Evolutionary conservation across 2,329 filamentous ascomycete genomes (phyloP).

Genomic region (Albophoma yamanashiensis): DNA sequence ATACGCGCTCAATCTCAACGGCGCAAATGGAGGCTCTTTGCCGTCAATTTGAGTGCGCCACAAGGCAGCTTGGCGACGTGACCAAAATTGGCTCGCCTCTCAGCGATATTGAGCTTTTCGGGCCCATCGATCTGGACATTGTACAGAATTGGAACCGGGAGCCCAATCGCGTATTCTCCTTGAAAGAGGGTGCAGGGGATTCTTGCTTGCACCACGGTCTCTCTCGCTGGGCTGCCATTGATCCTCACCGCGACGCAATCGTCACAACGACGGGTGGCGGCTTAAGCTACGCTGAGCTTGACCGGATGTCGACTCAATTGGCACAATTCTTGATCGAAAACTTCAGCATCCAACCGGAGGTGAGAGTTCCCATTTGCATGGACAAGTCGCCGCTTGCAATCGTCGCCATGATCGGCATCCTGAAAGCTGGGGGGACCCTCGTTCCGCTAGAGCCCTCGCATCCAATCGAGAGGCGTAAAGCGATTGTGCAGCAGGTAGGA

Average conservation of each 20-base stretch:
- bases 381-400: slow-evolving; percentile 9
- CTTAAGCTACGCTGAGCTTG: slow-evolving; percentile 3
- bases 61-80: slow-evolving; percentile 3
- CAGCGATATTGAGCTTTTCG: slow-evolving; percentile 9
- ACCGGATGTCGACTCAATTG: slow-evolving; percentile 1
- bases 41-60: not conserved
- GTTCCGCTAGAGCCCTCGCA: slow-evolving; percentile 15
- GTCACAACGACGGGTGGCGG: not conserved
- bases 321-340: not conserved
- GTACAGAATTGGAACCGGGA: not conserved
- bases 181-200: not conserved
- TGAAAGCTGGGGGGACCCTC: slow-evolving; percentile 15
- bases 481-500: slow-evolving; percentile 5
- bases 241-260: not conserved
- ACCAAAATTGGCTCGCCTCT: slow-evolving; percentile 10
- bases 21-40: not conserved
- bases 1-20: not conserved
- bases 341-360: not conserved
- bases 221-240: not conserved
- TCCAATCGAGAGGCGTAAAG: slow-evolving; percentile 4
- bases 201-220: not conserved
- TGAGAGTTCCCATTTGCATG: slow-evolving; percentile 1
- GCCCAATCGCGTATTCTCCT: not conserved
- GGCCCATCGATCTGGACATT: not conserved
- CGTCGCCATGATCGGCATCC: slow-evolving; percentile 12